These are phyloP conservation scores for Botrytis porri DNA, from an alignment of 2,329 filamentous ascomycete genomes.

Conservation along the genomic window DNA sequence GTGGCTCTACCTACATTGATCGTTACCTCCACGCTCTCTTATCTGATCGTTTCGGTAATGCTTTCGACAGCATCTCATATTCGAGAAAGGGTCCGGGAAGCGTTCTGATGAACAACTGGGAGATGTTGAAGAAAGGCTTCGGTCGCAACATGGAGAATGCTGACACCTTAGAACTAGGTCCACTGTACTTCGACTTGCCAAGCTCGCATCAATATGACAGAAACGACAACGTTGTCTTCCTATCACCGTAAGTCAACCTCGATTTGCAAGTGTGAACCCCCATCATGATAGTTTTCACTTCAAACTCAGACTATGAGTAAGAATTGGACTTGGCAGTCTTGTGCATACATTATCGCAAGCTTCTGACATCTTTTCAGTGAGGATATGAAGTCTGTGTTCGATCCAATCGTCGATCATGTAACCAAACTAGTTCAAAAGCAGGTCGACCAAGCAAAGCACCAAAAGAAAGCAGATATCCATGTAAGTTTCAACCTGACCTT, in stretches of 20 bases:
- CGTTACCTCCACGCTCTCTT: constrained; percentile 29
- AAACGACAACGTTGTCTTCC: constrained; percentile 19
- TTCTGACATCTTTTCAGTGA: constrained; percentile 16
- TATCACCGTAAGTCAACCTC: constrained; percentile 26
- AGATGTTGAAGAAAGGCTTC: constrained; percentile 25
- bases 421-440: constrained; percentile 25
- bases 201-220: constrained; percentile 25
- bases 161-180: constrained; percentile 16
- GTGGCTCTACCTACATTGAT: constrained; percentile 32
- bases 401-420: constrained; percentile 28
- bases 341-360: background rate
- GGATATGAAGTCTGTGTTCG: constrained; percentile 30
- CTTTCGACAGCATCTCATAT: constrained; percentile 25
- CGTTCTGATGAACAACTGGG: constrained; percentile 26
- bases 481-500: constrained; percentile 14
- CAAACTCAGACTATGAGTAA: background rate
- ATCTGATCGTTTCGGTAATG: constrained; percentile 25
- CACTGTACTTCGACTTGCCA: constrained; percentile 24
- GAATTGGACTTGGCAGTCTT: background rate
- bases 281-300: background rate
- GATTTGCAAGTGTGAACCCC: background rate
- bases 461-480: constrained; percentile 24
- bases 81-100: constrained; percentile 27
- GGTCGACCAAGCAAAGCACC: constrained; percentile 21
- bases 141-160: constrained; percentile 18